These are phyloP conservation scores for Astraeus odoratus DNA, from an alignment of 768 basidiomycete species.

Conservation along the genomic window DNA sequence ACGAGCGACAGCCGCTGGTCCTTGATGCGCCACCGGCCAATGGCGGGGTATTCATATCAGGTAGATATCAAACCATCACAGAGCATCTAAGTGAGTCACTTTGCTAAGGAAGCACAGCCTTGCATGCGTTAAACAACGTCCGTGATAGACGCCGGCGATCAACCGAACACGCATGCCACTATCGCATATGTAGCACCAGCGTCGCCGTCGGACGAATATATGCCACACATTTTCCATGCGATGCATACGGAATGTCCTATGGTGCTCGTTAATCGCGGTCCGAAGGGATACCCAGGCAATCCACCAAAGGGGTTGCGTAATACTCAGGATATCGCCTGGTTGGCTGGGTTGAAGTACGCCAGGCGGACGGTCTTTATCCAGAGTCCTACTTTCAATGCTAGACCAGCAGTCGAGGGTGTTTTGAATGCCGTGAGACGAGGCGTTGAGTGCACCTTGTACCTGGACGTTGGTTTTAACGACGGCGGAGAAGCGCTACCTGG, in stretches of 20 bases:
- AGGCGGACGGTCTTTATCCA: slow-evolving; percentile 63
- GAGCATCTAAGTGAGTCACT: slow-evolving; percentile 32
- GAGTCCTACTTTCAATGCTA: slow-evolving; percentile 66
- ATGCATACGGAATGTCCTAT: slow-evolving; percentile 57
- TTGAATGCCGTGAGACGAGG: slow-evolving; percentile 56
- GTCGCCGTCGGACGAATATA: slow-evolving; percentile 41
- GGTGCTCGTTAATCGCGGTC: slow-evolving; percentile 56
- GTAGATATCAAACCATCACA: slow-evolving; percentile 31
- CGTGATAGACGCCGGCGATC: slow-evolving; percentile 27
- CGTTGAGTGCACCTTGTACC: slow-evolving; percentile 51
- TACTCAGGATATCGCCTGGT: slow-evolving; percentile 66
- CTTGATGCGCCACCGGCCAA: slow-evolving; percentile 4
- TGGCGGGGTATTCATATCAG: slow-evolving; percentile 21
- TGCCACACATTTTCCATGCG: slow-evolving; percentile 54
- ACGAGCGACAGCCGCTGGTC: slow-evolving; percentile 8
- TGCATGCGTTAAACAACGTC: slow-evolving; percentile 10
- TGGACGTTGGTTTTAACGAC: slow-evolving; percentile 52
- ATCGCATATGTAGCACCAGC: slow-evolving; percentile 19
- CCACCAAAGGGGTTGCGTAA: slow-evolving; percentile 33
- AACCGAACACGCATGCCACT: slow-evolving; percentile 27
- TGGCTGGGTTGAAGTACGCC: slow-evolving; percentile 56
- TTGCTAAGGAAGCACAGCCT: background rate
- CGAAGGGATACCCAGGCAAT: slow-evolving; percentile 49
- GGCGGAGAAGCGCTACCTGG: slow-evolving; percentile 57
- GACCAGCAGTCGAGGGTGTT: slow-evolving; percentile 50